Evolutionary conservation across 2,329 filamentous ascomycete genomes (phyloP).

Genomic region (Aspergillus oerlinghausenensis): DNA sequence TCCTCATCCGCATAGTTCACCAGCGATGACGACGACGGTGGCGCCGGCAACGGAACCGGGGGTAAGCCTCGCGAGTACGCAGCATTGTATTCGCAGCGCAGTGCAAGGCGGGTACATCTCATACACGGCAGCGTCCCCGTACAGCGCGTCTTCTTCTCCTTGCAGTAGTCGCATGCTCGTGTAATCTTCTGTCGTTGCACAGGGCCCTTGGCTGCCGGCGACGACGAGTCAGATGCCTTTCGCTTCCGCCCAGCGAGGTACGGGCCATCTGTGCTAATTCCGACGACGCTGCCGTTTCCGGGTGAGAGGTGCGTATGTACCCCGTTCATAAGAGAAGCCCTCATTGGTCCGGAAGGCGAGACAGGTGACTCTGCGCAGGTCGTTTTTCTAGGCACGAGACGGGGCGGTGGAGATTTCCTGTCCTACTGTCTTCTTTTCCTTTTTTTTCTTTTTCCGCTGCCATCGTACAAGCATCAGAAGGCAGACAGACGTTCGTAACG

Average conservation of each 20-base stretch:
- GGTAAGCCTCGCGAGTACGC: conserved; percentile 34
- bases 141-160: conserved; percentile 36
- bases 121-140: conserved; percentile 35
- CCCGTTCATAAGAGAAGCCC: background rate
- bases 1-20: conserved; percentile 6
- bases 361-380: background rate
- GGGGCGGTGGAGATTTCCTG: background rate
- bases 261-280: background rate
- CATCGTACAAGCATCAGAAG: background rate
- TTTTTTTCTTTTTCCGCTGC: background rate
- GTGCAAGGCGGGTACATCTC: conserved; percentile 29
- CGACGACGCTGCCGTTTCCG: conserved; percentile 3
- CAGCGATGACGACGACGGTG: conserved; percentile 5
- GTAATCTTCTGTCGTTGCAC: conserved; percentile 33
- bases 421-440: background rate
- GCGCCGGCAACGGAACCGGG: conserved; percentile 27
- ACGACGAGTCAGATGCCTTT: conserved; percentile 21
- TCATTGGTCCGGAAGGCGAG: conserved; percentile 4
- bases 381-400: background rate
- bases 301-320: background rate
- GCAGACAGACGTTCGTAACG: background rate
- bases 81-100: conserved; percentile 33
- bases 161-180: conserved; percentile 36
- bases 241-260: conserved; percentile 22
- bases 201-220: conserved; percentile 16